phyloP scores from a whole-genome alignment of 371 early-diverging fungal species.

The Mortierella sp. region DNA sequence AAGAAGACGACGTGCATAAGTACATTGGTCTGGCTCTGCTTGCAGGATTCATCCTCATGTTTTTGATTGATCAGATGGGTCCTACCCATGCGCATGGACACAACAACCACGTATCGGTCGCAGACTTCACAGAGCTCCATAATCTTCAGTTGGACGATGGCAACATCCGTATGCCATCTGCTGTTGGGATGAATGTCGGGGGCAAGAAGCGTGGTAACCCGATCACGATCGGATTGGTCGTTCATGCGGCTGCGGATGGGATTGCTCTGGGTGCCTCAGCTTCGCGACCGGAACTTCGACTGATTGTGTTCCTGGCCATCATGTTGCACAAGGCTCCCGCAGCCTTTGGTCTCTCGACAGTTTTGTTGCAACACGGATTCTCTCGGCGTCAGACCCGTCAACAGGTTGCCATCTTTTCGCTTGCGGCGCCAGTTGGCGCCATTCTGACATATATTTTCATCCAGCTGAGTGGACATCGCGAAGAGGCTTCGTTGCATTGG shows the following conservation, averaged over 20 bases:
- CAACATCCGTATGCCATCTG: constrained; percentile 55
- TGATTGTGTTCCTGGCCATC: constrained; percentile 95
- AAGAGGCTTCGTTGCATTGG: constrained; percentile 62
- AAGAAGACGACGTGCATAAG: constrained; percentile 62
- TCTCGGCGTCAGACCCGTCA: constrained; percentile 73
- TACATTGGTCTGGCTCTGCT: constrained; percentile 84
- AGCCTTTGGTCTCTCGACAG: constrained; percentile 90
- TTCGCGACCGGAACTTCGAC: constrained; percentile 75
- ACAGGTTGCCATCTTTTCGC: constrained; percentile 84
- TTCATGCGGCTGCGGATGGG: constrained; percentile 96
- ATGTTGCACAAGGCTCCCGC: constrained; percentile 97
- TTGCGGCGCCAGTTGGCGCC: constrained; percentile 88
- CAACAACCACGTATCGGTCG: constrained; percentile 53
- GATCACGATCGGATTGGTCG: constrained; percentile 87
- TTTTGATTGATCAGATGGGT: constrained; percentile 83
- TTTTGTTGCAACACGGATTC: constrained; percentile 80
- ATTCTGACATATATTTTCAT: constrained; percentile 77
- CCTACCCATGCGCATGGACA: constrained; percentile 64
- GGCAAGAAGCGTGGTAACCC: constrained; percentile 55
- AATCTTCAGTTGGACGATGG: constrained; percentile 38
- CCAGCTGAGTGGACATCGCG: constrained; percentile 41
- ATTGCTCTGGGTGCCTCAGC: constrained; percentile 91
- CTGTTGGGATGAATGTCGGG: constrained; percentile 33
- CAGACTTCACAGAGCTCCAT: constrained; percentile 52
- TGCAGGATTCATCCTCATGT: constrained; percentile 92